These are phyloP conservation scores for Trifolium dubium DNA, from an alignment of 306 rosid species.

Conservation along the genomic window DNA sequence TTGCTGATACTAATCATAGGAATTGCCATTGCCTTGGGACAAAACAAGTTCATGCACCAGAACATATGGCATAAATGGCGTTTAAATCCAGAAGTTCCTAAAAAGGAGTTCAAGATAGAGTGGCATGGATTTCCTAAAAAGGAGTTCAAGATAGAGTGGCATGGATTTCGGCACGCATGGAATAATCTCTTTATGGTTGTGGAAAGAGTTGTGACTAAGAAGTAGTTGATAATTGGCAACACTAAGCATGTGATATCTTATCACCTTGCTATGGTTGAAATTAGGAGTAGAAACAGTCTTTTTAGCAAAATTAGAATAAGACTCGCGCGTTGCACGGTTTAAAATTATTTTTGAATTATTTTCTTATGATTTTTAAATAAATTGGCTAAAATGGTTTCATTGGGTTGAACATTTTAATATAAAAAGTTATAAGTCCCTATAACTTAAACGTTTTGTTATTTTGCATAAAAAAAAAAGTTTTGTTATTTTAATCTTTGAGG, in stretches of 20 bases:
- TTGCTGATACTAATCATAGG: conserved; percentile 54
- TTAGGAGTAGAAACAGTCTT: no score
- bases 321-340: no score
- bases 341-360: no score
- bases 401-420: no score
- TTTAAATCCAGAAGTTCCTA: background rate
- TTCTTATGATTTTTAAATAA: no score
- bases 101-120: conserved; percentile 36
- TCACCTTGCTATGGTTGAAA: background rate
- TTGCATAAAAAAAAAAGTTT: no score
- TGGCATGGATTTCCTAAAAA: conserved; percentile 52
- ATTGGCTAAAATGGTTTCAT: no score
- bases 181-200: background rate
- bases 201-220: conserved; percentile 19
- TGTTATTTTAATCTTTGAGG: no score
- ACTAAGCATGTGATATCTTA: background rate
- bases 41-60: conserved; percentile 26
- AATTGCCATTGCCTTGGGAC: conserved; percentile 47
- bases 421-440: no score
- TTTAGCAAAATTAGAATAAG: no score
- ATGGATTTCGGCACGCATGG: background rate
- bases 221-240: background rate
- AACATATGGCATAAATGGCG: background rate
- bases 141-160: conserved; percentile 55
- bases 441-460: no score